Evolutionary conservation across 2,329 filamentous ascomycete species (phyloP).

Genomic region (Trichoderma gracile): DNA sequence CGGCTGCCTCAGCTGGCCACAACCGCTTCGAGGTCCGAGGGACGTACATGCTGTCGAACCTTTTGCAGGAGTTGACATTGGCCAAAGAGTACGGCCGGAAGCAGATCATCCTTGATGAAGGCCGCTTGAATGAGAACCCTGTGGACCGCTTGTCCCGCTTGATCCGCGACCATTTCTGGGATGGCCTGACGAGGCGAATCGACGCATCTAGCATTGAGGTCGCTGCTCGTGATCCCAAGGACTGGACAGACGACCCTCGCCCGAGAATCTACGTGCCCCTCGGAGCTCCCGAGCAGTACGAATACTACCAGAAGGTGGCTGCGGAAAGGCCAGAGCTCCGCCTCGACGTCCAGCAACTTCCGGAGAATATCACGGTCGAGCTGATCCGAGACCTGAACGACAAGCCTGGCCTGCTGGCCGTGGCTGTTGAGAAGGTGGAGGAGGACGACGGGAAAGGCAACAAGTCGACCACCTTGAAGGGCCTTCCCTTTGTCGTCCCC

Average conservation of each 20-base stretch:
- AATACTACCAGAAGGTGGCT: slow-evolving; percentile 84
- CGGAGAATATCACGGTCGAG: slow-evolving; percentile 74
- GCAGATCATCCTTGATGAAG: slow-evolving; percentile 88
- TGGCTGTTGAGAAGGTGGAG: slow-evolving; percentile 78
- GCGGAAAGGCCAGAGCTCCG: slow-evolving; percentile 77
- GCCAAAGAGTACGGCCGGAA: slow-evolving; percentile 89
- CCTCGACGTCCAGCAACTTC: slow-evolving; percentile 80
- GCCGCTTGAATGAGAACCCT: slow-evolving; percentile 90
- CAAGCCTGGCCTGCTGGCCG: slow-evolving; percentile 83
- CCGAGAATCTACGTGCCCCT: slow-evolving; percentile 89
- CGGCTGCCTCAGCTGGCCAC: slow-evolving; percentile 80
- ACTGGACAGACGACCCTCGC: slow-evolving; percentile 87
- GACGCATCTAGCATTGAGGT: slow-evolving; percentile 85
- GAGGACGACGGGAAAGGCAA: slow-evolving; percentile 62
- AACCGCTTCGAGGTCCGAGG: slow-evolving; percentile 89
- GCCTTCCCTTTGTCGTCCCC: slow-evolving; percentile 94
- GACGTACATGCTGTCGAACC: slow-evolving; percentile 96
- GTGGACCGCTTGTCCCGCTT: slow-evolving; percentile 83
- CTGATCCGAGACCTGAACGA: slow-evolving; percentile 80
- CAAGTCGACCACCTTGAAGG: slow-evolving; percentile 70
- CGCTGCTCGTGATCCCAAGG: slow-evolving; percentile 87
- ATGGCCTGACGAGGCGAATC: slow-evolving; percentile 82
- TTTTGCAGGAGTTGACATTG: slow-evolving; percentile 90
- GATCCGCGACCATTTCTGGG: slow-evolving; percentile 91
- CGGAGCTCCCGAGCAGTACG: slow-evolving; percentile 82